These are phyloP conservation scores for Sphagnum tenellum DNA, from an alignment of 225 moss, liverwort and hornwort genomes.

Conservation along the genomic window DNA sequence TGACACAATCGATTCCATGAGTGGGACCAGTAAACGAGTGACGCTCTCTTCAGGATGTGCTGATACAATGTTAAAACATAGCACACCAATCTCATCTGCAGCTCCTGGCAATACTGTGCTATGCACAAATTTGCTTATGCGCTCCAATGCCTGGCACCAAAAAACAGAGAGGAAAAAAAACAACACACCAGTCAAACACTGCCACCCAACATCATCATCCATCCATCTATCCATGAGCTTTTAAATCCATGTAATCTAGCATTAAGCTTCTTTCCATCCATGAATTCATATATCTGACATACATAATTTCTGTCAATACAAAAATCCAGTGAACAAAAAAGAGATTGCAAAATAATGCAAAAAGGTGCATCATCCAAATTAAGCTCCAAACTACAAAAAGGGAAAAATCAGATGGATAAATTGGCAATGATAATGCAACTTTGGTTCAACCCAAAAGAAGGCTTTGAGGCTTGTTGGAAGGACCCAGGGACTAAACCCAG, in stretches of 20 bases:
- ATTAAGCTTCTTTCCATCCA: too few species aligned
- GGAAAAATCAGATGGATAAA: too few species aligned
- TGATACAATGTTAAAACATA: slow-evolving; percentile 51
- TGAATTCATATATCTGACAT: too few species aligned
- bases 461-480: too few species aligned
- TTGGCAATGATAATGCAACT: too few species aligned
- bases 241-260: too few species aligned
- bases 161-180: slow-evolving; percentile 1
- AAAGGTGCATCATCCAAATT: not conserved
- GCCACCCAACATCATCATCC: not conserved
- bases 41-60: slow-evolving; percentile 44
- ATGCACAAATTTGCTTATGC: slow-evolving; percentile 64
- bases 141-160: slow-evolving; percentile 49
- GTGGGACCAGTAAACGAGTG: slow-evolving; percentile 41
- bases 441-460: too few species aligned
- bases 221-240: not conserved
- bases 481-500: too few species aligned
- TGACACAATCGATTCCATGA: slow-evolving; percentile 58
- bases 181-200: not conserved
- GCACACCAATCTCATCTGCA: slow-evolving; percentile 67
- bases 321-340: too few species aligned
- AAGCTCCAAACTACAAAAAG: not conserved
- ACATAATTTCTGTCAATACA: too few species aligned
- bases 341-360: too few species aligned
- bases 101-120: slow-evolving; percentile 73